A percentile compares a stretch with the other conserved stretches of the same genome.
phyloP scores from a whole-genome alignment of 2,329 filamentous ascomycete genomes.

The Chalara sp. region DNA sequence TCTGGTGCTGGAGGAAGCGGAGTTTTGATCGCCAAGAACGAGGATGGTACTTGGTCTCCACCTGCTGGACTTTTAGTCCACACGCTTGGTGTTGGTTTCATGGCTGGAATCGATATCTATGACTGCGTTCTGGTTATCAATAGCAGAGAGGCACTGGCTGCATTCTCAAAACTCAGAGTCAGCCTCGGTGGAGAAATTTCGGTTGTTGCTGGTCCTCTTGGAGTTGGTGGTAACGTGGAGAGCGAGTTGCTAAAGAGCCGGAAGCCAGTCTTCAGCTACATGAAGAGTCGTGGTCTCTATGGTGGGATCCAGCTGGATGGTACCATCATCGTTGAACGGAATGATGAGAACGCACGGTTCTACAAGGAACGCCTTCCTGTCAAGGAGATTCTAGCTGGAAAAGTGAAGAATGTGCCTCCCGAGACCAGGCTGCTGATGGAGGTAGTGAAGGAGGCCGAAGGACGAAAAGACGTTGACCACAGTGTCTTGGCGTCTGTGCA shows the following conservation, averaged over 20 bases:
- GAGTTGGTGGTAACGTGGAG: constrained; percentile 36
- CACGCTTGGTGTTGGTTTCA: constrained; percentile 80
- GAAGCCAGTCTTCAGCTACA: constrained; percentile 71
- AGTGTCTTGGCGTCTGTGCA: constrained; percentile 56
- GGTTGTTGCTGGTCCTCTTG: constrained; percentile 69
- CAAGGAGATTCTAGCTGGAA: constrained; percentile 45
- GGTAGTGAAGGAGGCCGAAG: constrained; percentile 81
- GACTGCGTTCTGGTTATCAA: constrained; percentile 93
- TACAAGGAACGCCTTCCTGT: constrained; percentile 61
- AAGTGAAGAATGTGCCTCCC: constrained; percentile 11
- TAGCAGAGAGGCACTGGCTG: constrained; percentile 72
- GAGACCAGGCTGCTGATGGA: constrained; percentile 43
- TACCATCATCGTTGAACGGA: constrained; percentile 77
- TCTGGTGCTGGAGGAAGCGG: constrained; percentile 88
- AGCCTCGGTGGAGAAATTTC: constrained; percentile 78
- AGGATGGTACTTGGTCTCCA: constrained; percentile 84
- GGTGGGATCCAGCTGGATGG: constrained; percentile 81
- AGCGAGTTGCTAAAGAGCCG: constrained; percentile 43
- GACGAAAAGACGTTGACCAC: constrained; percentile 67
- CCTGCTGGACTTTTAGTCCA: constrained; percentile 88
- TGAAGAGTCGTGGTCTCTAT: constrained; percentile 83
- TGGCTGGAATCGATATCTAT: constrained; percentile 89
- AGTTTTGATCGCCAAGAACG: constrained; percentile 72
- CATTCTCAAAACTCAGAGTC: constrained; percentile 71
- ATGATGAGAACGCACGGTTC: constrained; percentile 78